phyloP scores from a whole-genome alignment of 169 alveolate species.

The Pseudocohnilembus persalinus region DNA sequence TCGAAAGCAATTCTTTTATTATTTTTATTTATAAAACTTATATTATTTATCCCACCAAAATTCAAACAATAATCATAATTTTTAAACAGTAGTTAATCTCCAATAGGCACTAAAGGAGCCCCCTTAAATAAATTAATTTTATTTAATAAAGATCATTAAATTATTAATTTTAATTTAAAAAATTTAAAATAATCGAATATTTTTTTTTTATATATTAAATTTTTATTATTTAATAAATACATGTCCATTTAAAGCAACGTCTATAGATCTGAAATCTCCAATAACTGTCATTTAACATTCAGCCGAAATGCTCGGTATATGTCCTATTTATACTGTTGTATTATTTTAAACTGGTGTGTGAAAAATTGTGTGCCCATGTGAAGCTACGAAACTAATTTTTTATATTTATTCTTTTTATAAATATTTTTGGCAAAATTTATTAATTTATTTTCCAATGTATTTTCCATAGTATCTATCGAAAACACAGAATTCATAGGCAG shows the following conservation, averaged over 20 bases:
- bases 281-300: neutral
- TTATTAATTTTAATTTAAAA: no score
- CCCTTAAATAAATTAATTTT: no score
- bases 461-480: conserved; percentile 12
- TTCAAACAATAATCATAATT: conserved; percentile 28
- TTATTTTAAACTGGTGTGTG: conserved; percentile 26
- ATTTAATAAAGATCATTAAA: no score
- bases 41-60: conserved; percentile 27
- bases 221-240: no score
- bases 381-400: conserved; percentile 8
- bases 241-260: conserved; percentile 28
- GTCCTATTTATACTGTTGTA: conserved; percentile 30
- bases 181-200: no score
- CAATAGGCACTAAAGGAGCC: conserved; percentile 39
- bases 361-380: conserved; percentile 39
- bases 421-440: neutral
- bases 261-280: conserved; percentile 30
- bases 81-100: conserved; percentile 27
- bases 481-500: neutral
- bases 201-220: no score
- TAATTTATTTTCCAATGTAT: neutral
- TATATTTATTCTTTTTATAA: neutral
- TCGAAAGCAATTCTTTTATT: conserved; percentile 13
- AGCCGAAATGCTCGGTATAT: neutral
- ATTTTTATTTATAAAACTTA: neutral